Conservation (phyloP, 1,139 yeast species). For the Yamadazyma taylorii region DNA sequence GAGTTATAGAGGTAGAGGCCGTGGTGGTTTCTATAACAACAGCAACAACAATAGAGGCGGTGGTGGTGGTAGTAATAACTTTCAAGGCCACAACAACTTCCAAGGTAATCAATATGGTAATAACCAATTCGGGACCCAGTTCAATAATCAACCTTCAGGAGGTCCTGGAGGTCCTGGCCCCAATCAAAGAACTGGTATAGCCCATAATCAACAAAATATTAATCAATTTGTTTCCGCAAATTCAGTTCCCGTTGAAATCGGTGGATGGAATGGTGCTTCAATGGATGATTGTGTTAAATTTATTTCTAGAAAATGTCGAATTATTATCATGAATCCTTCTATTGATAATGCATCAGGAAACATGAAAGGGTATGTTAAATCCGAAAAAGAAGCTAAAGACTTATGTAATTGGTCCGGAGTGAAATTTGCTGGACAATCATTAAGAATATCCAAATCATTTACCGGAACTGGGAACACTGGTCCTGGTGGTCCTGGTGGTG, state of each 20-base stretch:
- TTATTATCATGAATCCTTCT: constrained; percentile 49
- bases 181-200: constrained; percentile 16
- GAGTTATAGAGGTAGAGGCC: constrained; percentile 45
- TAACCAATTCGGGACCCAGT: constrained; percentile 15
- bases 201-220: constrained; percentile 23
- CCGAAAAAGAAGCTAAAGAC: constrained; percentile 55
- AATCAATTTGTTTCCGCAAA: constrained; percentile 36
- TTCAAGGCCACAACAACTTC: constrained; percentile 7
- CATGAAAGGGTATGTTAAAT: constrained; percentile 58
- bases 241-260: constrained; percentile 55
- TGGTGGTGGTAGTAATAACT: constrained; percentile 39
- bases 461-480: constrained; percentile 3
- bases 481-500: constrained; percentile 22
- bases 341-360: constrained; percentile 47
- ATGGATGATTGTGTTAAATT: constrained; percentile 68
- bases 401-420: constrained; percentile 70
- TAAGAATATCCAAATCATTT: constrained; percentile 47
- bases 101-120: constrained; percentile 10
- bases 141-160: constrained; percentile 13
- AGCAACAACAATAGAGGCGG: constrained; percentile 35
- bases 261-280: constrained; percentile 82
- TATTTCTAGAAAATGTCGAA: constrained; percentile 64
- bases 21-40: constrained; percentile 28
- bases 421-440: constrained; percentile 72
- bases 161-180: constrained; percentile 9